These are phyloP conservation scores for Fraxinus paxiana DNA, from an alignment of 305 asterid genomes.

Conservation along the genomic window DNA sequence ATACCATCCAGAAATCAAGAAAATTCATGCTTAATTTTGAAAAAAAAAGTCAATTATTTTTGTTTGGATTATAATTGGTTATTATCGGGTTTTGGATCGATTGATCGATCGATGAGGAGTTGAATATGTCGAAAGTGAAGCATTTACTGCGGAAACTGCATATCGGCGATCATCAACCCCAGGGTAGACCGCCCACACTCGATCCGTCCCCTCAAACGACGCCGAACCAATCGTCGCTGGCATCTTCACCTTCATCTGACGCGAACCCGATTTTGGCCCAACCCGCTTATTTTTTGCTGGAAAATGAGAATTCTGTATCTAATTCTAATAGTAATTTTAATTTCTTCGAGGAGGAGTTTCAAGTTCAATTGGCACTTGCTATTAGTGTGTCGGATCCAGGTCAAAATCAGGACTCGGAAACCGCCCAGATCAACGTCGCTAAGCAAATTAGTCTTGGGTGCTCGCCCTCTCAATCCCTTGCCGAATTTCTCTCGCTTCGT, in stretches of 20 bases:
- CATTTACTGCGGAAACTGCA: conserved; percentile 20
- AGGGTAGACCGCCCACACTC: conserved; percentile 22
- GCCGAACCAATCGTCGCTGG: conserved; percentile 27
- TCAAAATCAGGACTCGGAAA: conserved; percentile 64
- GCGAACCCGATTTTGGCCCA: background rate
- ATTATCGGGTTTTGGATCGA: background rate
- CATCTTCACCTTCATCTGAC: conserved; percentile 38
- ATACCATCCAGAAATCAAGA: background rate
- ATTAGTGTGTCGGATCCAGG: conserved; percentile 65
- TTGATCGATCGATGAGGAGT: background rate
- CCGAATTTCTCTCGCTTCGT: conserved; percentile 66
- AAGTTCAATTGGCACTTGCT: conserved; percentile 57
- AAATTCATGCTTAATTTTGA: background rate
- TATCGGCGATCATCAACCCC: conserved; percentile 14
- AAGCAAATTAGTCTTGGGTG: conserved; percentile 89
- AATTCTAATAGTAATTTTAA: conserved; percentile 29
- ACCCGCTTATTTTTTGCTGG: conserved; percentile 8
- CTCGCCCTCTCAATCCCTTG: conserved; percentile 57
- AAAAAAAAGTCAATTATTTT: background rate
- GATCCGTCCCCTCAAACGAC: conserved; percentile 40
- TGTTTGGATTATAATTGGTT: background rate
- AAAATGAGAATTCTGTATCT: conserved; percentile 4
- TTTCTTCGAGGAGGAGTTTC: conserved; percentile 73
- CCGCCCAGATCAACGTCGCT: conserved; percentile 78
- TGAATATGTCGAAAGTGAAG: conserved; percentile 19